phyloP scores from a whole-genome alignment of 106 monocot species.

The Agapanthus africanus region DNA sequence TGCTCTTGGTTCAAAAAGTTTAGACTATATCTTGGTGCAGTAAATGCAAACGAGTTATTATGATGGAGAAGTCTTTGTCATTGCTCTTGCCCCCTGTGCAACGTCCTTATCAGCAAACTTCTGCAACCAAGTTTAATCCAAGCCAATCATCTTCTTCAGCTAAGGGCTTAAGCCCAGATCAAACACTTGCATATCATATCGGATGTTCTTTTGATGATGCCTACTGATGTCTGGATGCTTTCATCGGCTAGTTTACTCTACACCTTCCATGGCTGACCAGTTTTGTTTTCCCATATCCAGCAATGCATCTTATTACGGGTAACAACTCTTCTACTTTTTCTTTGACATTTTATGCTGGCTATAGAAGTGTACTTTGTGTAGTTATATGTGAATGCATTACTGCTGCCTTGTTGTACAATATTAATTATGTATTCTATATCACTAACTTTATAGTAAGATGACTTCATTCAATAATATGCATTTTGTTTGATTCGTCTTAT shows the following conservation, averaged over 20 bases:
- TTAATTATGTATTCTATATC: too few relatives aligned
- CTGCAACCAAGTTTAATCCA: not conserved
- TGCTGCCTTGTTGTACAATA: too few relatives aligned
- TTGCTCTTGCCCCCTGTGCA: constrained; percentile 77
- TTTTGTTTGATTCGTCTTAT: too few relatives aligned
- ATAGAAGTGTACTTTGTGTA: too few relatives aligned
- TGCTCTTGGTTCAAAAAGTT: not conserved
- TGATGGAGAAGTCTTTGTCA: constrained; percentile 60
- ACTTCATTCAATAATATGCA: too few relatives aligned
- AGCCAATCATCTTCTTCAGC: constrained; percentile 7
- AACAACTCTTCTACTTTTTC: too few relatives aligned
- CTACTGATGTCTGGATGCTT: not conserved
- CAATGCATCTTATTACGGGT: not conserved
- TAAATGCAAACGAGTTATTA: constrained; percentile 62
- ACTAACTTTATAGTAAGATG: too few relatives aligned
- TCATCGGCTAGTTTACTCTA: not conserved
- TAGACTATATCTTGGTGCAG: constrained; percentile 36
- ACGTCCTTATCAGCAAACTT: constrained; percentile 30
- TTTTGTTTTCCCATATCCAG: not conserved
- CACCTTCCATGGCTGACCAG: not conserved
- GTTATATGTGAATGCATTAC: too few relatives aligned
- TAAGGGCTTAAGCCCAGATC: not conserved
- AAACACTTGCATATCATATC: constrained; percentile 33
- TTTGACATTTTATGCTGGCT: too few relatives aligned
- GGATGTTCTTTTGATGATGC: constrained; percentile 56